phyloP scores from a whole-genome alignment of 2,329 filamentous ascomycete genomes.

The Fusarium proliferatum region DNA sequence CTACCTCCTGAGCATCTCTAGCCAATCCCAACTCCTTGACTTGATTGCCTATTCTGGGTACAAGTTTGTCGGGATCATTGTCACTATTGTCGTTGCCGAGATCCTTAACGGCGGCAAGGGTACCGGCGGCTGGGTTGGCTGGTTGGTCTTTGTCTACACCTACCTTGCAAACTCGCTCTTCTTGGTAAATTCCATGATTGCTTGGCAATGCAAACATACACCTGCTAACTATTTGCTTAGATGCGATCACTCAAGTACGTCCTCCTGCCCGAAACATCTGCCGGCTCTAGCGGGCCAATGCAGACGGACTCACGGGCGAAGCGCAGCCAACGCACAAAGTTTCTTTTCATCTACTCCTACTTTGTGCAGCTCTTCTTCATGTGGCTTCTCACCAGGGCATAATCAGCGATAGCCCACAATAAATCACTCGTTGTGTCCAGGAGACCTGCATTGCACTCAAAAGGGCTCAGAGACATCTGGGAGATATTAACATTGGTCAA shows the following conservation, averaged over 20 bases:
- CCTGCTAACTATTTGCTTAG: slow-evolving; percentile 57
- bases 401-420: slow-evolving; percentile 5
- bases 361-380: slow-evolving; percentile 94
- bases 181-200: slow-evolving; percentile 69
- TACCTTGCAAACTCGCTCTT: slow-evolving; percentile 97
- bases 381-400: slow-evolving; percentile 73
- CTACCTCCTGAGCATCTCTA: slow-evolving; percentile 93
- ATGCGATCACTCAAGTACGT: slow-evolving; percentile 97
- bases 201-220: not conserved
- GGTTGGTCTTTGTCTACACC: slow-evolving; percentile 89
- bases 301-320: slow-evolving; percentile 83
- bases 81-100: slow-evolving; percentile 84
- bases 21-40: slow-evolving; percentile 92
- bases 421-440: not conserved
- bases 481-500: slow-evolving; percentile 4
- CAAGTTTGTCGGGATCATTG: slow-evolving; percentile 97
- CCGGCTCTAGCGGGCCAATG: slow-evolving; percentile 72
- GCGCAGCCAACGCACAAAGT: slow-evolving; percentile 88
- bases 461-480: not conserved
- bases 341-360: slow-evolving; percentile 94
- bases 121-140: slow-evolving; percentile 88
- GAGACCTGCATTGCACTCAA: not conserved
- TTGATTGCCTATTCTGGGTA: slow-evolving; percentile 97
- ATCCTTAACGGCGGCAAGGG: slow-evolving; percentile 81
- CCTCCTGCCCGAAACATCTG: slow-evolving; percentile 83